These are phyloP conservation scores for Umbilicus rupestris DNA, from an alignment of 164 flowering plant species.

Conservation along the genomic window DNA sequence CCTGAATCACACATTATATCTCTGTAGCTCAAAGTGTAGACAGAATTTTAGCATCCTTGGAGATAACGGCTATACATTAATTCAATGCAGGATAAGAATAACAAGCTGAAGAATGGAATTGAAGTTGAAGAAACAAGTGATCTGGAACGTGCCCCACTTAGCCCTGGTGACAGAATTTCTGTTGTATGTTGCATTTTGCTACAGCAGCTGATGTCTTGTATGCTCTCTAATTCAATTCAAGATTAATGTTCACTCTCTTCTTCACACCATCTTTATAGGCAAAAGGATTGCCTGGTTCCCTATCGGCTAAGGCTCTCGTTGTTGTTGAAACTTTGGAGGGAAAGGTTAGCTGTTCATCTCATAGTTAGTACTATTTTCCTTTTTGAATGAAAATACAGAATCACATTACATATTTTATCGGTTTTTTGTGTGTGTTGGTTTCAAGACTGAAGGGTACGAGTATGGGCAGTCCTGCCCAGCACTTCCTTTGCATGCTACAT, in stretches of 20 bases:
- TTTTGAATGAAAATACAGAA: not conserved
- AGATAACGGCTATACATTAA: not conserved
- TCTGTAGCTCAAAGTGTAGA: not conserved
- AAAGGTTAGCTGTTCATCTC: conserved; percentile 43
- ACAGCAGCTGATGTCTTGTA: not conserved
- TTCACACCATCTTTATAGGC: conserved; percentile 34
- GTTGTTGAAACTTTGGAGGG: conserved; percentile 83
- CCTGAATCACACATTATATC: not conserved
- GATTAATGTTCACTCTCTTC: not conserved
- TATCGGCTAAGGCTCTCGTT: conserved; percentile 55
- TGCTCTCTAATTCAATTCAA: not conserved
- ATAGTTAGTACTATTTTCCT: not conserved
- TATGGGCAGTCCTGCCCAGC: not conserved
- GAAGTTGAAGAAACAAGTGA: conserved; percentile 52
- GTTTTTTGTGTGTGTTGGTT: not conserved
- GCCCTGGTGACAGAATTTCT: conserved; percentile 53
- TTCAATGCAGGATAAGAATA: conserved; percentile 52
- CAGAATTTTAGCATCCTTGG: not conserved
- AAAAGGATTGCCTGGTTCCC: conserved; percentile 59
- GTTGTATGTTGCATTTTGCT: conserved; percentile 39
- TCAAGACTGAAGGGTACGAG: not conserved
- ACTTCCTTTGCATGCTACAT: not conserved
- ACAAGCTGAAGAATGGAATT: conserved; percentile 77
- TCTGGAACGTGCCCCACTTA: conserved; percentile 36
- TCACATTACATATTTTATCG: not conserved